Conservation (phyloP, 306 rosid species). For the Medicago lupulina region DNA sequence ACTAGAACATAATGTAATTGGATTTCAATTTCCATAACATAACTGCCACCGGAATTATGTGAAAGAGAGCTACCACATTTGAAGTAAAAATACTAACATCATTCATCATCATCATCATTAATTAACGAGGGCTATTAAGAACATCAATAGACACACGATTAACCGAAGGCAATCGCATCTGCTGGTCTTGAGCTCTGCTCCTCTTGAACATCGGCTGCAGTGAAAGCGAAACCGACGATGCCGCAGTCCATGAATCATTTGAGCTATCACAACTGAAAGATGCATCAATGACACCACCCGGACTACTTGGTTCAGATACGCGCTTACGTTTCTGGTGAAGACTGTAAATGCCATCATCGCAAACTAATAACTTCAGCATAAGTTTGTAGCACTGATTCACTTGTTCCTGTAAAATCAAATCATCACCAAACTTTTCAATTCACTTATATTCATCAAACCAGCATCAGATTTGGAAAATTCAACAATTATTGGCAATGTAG, state of each 20-base stretch:
- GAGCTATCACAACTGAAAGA: conserved; percentile 80
- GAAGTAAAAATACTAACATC: conserved; percentile 55
- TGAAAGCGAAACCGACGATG: conserved; percentile 52
- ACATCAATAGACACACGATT: conserved; percentile 66
- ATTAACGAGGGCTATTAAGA: conserved; percentile 69
- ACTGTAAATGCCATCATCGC: conserved; percentile 43
- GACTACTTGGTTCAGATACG: conserved; percentile 62
- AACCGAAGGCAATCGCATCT: conserved; percentile 66
- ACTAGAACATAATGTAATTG: conserved; percentile 51
- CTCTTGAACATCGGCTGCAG: conserved; percentile 67
- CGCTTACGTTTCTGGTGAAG: conserved; percentile 60
- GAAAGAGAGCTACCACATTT: conserved; percentile 56
- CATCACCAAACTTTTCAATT: conserved; percentile 36
- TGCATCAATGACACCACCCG: conserved; percentile 67
- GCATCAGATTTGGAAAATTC: conserved; percentile 1
- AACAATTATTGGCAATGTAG: neutral
- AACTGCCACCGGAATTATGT: conserved; percentile 49
- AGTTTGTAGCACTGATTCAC: conserved; percentile 72
- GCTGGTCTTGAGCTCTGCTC: conserved; percentile 78
- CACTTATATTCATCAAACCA: conserved; percentile 10
- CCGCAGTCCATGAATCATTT: conserved; percentile 68
- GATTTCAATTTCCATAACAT: conserved; percentile 46
- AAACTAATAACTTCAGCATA: conserved; percentile 56
- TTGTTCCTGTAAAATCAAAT: conserved; percentile 59
- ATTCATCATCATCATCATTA: conserved; percentile 39